Evolutionary conservation across 108 stramenopile genomes (phyloP).

Genomic region (Skeletonema grethae): DNA sequence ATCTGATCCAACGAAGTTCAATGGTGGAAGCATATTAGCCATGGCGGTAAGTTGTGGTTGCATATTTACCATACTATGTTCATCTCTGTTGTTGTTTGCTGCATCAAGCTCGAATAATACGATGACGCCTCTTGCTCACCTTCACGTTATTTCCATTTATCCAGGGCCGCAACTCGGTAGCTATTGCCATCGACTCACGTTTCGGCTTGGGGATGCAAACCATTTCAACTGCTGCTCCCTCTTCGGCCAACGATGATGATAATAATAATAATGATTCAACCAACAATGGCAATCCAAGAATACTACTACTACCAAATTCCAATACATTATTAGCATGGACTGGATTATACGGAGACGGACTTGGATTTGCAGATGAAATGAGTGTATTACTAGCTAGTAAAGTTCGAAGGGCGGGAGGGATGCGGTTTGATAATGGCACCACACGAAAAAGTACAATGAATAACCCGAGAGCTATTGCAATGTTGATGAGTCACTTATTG

Average conservation of each 20-base stretch:
- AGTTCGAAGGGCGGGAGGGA: slow-evolving; percentile 40
- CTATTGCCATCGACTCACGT: slow-evolving; percentile 79
- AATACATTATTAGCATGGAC: slow-evolving; percentile 70
- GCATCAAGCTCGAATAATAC: not conserved
- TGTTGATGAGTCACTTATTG: slow-evolving; percentile 77
- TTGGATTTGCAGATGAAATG: slow-evolving; percentile 68
- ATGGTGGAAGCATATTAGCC: slow-evolving; percentile 81
- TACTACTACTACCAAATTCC: slow-evolving; percentile 39
- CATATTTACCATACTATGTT: not conserved
- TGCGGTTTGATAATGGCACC: slow-evolving; percentile 35
- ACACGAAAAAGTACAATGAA: slow-evolving; percentile 38
- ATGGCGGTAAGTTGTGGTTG: slow-evolving; percentile 54
- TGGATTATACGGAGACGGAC: slow-evolving; percentile 82
- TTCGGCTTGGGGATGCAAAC: slow-evolving; percentile 82
- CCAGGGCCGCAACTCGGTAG: slow-evolving; percentile 72
- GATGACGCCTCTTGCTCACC: not conserved
- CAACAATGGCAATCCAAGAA: slow-evolving; percentile 21
- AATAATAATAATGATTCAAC: not conserved
- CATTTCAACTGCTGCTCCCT: slow-evolving; percentile 29
- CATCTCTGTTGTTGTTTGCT: not conserved
- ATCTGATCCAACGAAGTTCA: slow-evolving; percentile 70
- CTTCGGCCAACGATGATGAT: not conserved
- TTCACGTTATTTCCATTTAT: not conserved
- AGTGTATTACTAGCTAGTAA: slow-evolving; percentile 48
- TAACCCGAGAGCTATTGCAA: slow-evolving; percentile 65